phyloP scores from a whole-genome alignment of 495 filamentous ascomycete genomes.

The Penicillium tannophilum region DNA sequence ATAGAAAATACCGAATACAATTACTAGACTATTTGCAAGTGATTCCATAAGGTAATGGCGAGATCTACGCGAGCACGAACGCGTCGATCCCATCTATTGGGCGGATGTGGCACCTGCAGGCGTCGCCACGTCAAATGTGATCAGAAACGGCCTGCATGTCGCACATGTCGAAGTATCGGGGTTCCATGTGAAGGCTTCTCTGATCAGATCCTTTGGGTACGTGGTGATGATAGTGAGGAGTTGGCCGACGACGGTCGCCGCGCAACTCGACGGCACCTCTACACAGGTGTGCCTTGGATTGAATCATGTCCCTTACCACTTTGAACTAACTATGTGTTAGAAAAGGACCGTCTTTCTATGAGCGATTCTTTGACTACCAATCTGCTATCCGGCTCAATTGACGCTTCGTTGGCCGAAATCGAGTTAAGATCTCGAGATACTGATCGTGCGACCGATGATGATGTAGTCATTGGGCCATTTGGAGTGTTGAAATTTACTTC shows the following conservation, averaged over 20 bases:
- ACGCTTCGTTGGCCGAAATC: constrained; percentile 37
- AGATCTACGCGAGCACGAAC: constrained; percentile 23
- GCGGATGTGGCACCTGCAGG: constrained; percentile 40
- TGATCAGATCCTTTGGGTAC: constrained; percentile 36
- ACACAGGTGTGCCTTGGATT: constrained; percentile 25
- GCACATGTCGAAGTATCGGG: constrained; percentile 30
- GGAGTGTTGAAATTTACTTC: constrained; percentile 30
- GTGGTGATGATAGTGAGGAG: constrained; percentile 11
- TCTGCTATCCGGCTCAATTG: constrained; percentile 33
- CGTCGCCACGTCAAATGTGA: constrained; percentile 46
- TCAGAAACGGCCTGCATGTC: constrained; percentile 39
- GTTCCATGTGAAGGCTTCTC: constrained; percentile 37
- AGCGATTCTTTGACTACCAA: constrained; percentile 27
- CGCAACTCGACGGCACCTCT: constrained; percentile 35
- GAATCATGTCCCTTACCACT: background rate
- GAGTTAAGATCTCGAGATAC: constrained; percentile 30
- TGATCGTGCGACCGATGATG: constrained; percentile 17
- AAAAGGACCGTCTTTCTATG: constrained; percentile 38
- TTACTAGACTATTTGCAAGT: background rate
- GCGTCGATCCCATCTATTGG: constrained; percentile 35
- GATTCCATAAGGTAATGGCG: constrained; percentile 18
- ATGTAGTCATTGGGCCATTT: constrained; percentile 39
- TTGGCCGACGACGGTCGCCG: constrained; percentile 17
- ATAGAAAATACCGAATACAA: constrained; percentile 5
- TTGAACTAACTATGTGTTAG: constrained; percentile 4